Base-by-base conservation (phyloP, 306 rosid genomes). In the Herpetospermum pedunculosum region DNA sequence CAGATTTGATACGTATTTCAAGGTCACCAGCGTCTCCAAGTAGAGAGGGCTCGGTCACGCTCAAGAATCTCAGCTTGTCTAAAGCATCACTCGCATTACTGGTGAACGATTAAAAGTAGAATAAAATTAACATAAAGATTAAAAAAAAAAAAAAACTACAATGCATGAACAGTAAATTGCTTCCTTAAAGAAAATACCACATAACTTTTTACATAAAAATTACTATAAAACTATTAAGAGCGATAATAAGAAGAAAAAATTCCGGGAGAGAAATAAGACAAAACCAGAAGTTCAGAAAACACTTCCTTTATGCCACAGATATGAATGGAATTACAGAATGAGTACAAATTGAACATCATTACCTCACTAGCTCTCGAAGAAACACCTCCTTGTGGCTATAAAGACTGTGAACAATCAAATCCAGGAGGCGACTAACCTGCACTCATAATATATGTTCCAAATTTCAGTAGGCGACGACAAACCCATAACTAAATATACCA, bases 21-120 rank as follows among this genome's bases (percentile, higher is more conserved):
- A 95, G 86, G 67, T 89, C 86, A 55, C 96, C 96, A 65, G 93
- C 86, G 32, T 89, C 96, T 74, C 97, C 97, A 58, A 95, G 97
- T 87, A 95, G 79, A 67, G 97, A 81, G 32, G 99, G 96, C 73
- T 95, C 99, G 0, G 97, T 95, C 83, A 95, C 97, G 59, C 99
- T 95, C 80, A 89, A 85, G 86, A 95, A 95, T 70, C 99, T 87
- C 81, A 95, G 76, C 84, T 95, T 95, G 93, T 95, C 99, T 80
- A 95, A 81, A 53, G 96, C 97, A 82, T 92, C 98, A 82, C 98
- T 92, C 32, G 98, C 98, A 76, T 92, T 92, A 81, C 98, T 90
- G 78, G 55, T 74, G 46, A 55, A 28, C 19, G 6, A 35, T 47
- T 65, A 4, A 13, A 26, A 65, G n/a, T n/a, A n/a, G 1, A 62